These are phyloP conservation scores for Wickerhamiella pararugosa DNA, from an alignment of 1,139 yeast genomes.

Conservation along the genomic window DNA sequence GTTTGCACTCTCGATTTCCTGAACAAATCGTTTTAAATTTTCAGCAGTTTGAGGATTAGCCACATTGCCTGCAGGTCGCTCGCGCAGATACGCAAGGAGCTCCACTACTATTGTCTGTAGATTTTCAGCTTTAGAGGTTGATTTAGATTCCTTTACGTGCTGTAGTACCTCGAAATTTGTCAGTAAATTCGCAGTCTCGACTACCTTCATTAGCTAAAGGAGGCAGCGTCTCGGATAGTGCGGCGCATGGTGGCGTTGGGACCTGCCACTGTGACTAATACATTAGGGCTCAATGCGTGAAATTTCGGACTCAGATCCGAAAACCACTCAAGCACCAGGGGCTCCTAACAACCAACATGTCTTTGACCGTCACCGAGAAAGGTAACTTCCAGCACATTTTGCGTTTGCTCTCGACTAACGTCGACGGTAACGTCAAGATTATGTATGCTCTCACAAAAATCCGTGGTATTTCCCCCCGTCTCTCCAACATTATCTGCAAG, in stretches of 20 bases:
- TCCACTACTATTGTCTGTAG: conserved; percentile 55
- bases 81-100: conserved; percentile 34
- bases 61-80: conserved; percentile 30
- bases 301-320: background rate
- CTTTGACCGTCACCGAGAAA: conserved; percentile 97
- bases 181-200: conserved; percentile 19
- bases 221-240: background rate
- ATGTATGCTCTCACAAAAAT: conserved; percentile 99
- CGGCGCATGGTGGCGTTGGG: conserved; percentile 20
- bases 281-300: background rate
- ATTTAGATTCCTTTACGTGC: conserved; percentile 41
- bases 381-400: conserved; percentile 99
- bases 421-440: conserved; percentile 99
- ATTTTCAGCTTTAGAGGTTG: conserved; percentile 25
- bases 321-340: conserved; percentile 4
- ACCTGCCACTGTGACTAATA: conserved; percentile 26
- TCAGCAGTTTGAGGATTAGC: conserved; percentile 30
- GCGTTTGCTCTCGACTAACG: conserved; percentile 99
- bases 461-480: conserved; percentile 99
- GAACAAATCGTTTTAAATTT: conserved; percentile 34
- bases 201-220: conserved; percentile 27
- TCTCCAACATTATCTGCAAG: conserved; percentile 99
- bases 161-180: conserved; percentile 58
- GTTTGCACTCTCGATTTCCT: conserved; percentile 34
- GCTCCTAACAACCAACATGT: conserved; percentile 32